A percentile compares a stretch with the other conserved stretches of the same genome.
phyloP scores from a whole-genome alignment of 371 early-diverging fungal species.

The Mucor velutinosus region DNA sequence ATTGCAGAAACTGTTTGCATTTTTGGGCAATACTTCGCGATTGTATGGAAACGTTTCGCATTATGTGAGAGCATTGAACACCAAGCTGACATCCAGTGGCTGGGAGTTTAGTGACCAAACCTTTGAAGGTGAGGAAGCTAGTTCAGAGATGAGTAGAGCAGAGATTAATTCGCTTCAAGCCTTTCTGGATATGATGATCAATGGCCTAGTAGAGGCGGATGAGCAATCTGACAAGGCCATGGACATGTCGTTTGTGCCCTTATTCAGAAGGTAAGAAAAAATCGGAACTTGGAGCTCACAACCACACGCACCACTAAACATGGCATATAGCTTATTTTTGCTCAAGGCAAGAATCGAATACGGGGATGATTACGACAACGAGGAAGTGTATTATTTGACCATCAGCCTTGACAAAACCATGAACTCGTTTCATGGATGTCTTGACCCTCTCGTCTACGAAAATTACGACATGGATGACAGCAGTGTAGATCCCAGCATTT shows the following conservation, averaged over 20 bases:
- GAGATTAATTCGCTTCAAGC: not conserved
- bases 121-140: constrained; percentile 27
- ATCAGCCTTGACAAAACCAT: constrained; percentile 21
- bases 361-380: constrained; percentile 23
- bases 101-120: constrained; percentile 29
- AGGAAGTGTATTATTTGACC: constrained; percentile 29
- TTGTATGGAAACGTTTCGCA: constrained; percentile 30
- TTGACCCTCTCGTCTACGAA: constrained; percentile 46
- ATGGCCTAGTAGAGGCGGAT: constrained; percentile 19
- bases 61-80: constrained; percentile 26
- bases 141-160: constrained; percentile 7
- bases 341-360: constrained; percentile 26
- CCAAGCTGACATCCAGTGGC: constrained; percentile 5
- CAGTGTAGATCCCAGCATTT: not conserved
- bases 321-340: constrained; percentile 18
- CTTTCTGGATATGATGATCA: constrained; percentile 31
- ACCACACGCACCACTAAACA: not conserved
- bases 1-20: constrained; percentile 42
- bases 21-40: constrained; percentile 27
- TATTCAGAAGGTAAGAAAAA: constrained; percentile 20
- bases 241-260: constrained; percentile 1
- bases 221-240: constrained; percentile 11
- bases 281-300: not conserved
- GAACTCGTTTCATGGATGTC: constrained; percentile 38
- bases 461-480: constrained; percentile 9